A percentile compares a stretch with the other conserved stretches of the same genome.
phyloP scores from a whole-genome alignment of 176 grass and related monocot species.

The Aegilops tauschii region DNA sequence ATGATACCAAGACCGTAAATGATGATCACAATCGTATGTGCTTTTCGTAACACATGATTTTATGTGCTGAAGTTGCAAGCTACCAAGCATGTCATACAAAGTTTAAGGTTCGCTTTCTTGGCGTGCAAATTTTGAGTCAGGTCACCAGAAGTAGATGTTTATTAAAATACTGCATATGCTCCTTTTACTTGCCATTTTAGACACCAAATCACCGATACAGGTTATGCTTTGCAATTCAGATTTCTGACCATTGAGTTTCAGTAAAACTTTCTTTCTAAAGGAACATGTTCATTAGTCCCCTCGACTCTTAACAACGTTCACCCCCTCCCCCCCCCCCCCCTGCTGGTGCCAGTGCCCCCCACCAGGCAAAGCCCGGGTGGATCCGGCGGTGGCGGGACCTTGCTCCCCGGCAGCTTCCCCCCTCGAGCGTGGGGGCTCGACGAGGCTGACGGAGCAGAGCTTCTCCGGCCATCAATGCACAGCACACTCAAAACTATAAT shows the following conservation, averaged over 20 bases:
- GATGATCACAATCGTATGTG: constrained; percentile 1
- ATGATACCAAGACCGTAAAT: not conserved
- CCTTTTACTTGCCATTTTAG: not conserved
- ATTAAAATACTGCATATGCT: not conserved
- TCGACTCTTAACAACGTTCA: not conserved
- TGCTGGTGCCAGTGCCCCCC: too few species aligned
- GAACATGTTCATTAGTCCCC: not conserved
- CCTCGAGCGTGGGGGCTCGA: too few species aligned
- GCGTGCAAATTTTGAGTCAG: not conserved
- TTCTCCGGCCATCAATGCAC: not conserved
- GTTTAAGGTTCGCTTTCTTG: not conserved
- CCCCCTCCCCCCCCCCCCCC: too few species aligned
- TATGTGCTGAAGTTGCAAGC: constrained; percentile 13
- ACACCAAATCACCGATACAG: not conserved
- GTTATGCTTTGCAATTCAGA: not conserved
- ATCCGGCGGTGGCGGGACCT: too few species aligned
- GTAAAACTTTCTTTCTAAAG: not conserved
- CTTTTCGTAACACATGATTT: not conserved
- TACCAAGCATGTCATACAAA: not conserved
- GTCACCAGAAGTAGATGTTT: not conserved
- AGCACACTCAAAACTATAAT: not conserved
- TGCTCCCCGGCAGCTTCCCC: too few species aligned
- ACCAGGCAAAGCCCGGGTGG: too few species aligned
- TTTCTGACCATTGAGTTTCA: not conserved
- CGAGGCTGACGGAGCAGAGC: too few species aligned